A percentile compares a stretch with the other conserved stretches of the same genome.
Conservation (phyloP, 2,329 filamentous ascomycete genomes). For the Hymenoscyphus infarciens region DNA sequence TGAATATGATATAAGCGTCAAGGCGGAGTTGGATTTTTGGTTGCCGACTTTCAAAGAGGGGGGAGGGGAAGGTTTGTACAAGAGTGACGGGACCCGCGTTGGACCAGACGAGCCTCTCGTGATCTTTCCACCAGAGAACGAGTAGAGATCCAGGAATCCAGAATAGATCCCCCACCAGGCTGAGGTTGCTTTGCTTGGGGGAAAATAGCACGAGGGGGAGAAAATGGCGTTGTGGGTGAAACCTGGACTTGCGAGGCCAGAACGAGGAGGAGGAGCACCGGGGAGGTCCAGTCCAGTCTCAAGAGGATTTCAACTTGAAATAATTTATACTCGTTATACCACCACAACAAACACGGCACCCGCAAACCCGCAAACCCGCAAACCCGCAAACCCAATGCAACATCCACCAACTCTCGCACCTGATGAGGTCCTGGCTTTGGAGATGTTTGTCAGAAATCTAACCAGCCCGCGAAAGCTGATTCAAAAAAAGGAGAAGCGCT, state of each 20-base stretch:
- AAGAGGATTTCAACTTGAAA: too few relatives aligned
- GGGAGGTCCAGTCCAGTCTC: too few relatives aligned
- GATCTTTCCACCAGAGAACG: not conserved
- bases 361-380: too few relatives aligned
- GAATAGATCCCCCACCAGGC: not conserved
- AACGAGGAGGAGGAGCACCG: too few relatives aligned
- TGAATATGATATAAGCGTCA: not conserved
- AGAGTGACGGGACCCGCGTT: too few relatives aligned
- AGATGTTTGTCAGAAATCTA: not conserved
- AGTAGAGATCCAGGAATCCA: not conserved
- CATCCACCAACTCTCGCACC: not conserved
- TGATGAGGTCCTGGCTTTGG: not conserved
- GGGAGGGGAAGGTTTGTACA: not conserved
- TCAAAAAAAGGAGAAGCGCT: not conserved
- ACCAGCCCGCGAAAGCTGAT: not conserved
- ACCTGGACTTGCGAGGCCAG: not conserved
- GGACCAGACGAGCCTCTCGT: not conserved
- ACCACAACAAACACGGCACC: not conserved
- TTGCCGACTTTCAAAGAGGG: not conserved
- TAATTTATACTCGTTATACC: not conserved
- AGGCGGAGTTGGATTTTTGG: not conserved
- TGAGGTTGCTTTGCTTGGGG: not conserved
- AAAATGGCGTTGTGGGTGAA: not conserved
- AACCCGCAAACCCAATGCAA: not conserved
- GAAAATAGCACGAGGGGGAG: not conserved